Conservation (phyloP, 75 land plant genomes). For the Larix kaempferi region DNA sequence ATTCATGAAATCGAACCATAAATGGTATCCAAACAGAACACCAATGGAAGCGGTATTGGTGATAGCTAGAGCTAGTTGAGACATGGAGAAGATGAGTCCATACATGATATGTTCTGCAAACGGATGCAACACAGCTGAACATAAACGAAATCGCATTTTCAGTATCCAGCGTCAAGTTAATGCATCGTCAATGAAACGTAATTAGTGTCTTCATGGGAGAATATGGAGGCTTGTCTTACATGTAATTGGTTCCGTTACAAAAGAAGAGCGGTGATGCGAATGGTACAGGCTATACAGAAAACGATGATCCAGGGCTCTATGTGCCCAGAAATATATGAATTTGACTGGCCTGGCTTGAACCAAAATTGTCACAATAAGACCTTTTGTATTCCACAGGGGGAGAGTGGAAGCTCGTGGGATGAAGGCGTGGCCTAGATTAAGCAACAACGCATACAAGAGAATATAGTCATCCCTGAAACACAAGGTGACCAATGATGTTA, state of each 20-base stretch:
- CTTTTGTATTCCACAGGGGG: slow-evolving; percentile 60
- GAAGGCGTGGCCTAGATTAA: background rate
- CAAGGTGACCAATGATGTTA: no score
- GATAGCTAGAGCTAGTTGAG: slow-evolving; percentile 18
- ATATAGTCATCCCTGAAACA: background rate
- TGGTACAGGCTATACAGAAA: slow-evolving; percentile 76
- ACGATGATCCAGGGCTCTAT: slow-evolving; percentile 85
- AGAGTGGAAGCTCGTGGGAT: slow-evolving; percentile 4
- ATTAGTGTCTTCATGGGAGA: no score
- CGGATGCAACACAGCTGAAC: slow-evolving; percentile 81
- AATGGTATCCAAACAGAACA: slow-evolving; percentile 35
- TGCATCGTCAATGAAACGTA: no score
- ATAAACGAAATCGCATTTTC: no score
- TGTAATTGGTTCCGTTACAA: slow-evolving; percentile 79
- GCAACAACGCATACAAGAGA: background rate
- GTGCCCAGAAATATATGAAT: slow-evolving; percentile 83
- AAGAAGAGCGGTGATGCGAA: slow-evolving; percentile 74
- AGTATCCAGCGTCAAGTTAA: no score
- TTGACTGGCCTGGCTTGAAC: slow-evolving; percentile 74
- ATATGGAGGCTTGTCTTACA: slow-evolving; percentile 28
- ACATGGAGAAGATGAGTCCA: slow-evolving; percentile 44
- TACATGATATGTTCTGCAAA: slow-evolving; percentile 69
- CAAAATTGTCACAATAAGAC: slow-evolving; percentile 37
- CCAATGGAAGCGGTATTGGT: slow-evolving; percentile 40
- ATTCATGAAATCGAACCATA: slow-evolving; percentile 88